These are phyloP conservation scores for Magnusiomyces suaveolens DNA, from an alignment of 1,139 yeast species.

Conservation along the genomic window DNA sequence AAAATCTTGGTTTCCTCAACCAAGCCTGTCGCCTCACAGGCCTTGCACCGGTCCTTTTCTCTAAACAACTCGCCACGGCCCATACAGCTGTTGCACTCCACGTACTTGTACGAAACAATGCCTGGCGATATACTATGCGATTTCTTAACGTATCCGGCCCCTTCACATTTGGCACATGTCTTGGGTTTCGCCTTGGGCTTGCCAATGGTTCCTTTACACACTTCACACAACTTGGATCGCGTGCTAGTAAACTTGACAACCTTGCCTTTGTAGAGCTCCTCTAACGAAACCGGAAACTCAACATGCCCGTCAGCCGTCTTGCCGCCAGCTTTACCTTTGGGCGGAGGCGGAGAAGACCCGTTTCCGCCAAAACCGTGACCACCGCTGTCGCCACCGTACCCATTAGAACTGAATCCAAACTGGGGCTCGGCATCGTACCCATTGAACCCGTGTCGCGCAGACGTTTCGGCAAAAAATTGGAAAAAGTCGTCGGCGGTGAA, in stretches of 20 bases:
- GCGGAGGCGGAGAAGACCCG: constrained; percentile 13
- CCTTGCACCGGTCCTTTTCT: constrained; percentile 64
- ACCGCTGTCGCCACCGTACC: constrained; percentile 14
- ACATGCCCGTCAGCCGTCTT: constrained; percentile 60
- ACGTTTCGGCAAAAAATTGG: constrained; percentile 45
- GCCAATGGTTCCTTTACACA: constrained; percentile 63
- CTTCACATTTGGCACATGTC: constrained; percentile 60
- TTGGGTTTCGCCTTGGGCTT: constrained; percentile 49
- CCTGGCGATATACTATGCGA: constrained; percentile 69
- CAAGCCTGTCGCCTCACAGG: constrained; percentile 58
- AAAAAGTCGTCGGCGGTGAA: constrained; percentile 59
- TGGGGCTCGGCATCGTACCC: constrained; percentile 11
- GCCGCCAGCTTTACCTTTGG: constrained; percentile 13
- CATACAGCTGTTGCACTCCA: constrained; percentile 58
- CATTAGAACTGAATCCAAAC: constrained; percentile 2
- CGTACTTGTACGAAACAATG: constrained; percentile 52
- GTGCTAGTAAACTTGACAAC: constrained; percentile 64
- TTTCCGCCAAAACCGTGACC: constrained; percentile 1
- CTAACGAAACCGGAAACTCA: constrained; percentile 55
- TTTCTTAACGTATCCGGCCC: constrained; percentile 55
- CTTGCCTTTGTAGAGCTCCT: constrained; percentile 80
- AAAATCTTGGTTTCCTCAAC: constrained; percentile 61
- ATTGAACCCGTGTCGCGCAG: constrained; percentile 18
- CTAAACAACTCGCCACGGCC: constrained; percentile 61
- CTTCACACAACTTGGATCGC: constrained; percentile 59